phyloP scores from a whole-genome alignment of 148 eudicot genomes.

The Mesembryanthemum crystallinum region DNA sequence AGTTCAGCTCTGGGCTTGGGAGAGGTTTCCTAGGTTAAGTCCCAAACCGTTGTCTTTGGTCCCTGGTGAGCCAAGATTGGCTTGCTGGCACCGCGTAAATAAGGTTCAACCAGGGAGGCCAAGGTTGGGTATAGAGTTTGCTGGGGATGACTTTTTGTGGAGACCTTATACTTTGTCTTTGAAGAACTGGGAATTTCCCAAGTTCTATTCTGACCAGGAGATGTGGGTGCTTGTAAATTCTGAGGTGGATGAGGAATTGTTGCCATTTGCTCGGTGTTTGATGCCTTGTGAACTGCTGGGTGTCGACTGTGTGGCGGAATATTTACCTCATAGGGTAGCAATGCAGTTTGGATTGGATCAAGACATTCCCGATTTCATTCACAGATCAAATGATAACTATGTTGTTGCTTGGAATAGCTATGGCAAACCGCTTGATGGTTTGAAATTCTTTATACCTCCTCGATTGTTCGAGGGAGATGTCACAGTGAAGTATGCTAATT shows the following conservation, averaged over 20 bases:
- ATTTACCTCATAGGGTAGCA: constrained; percentile 41
- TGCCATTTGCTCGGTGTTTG: constrained; percentile 32
- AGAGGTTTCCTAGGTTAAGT: constrained; percentile 30
- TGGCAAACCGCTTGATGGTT: not conserved
- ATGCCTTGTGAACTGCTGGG: constrained; percentile 41
- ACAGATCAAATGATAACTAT: not conserved
- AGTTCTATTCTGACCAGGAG: constrained; percentile 24
- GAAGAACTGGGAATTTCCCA: constrained; percentile 15
- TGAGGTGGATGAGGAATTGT: constrained; percentile 5
- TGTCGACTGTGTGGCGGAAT: constrained; percentile 30
- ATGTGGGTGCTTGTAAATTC: constrained; percentile 19
- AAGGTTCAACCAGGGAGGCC: not conserved
- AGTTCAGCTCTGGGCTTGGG: constrained; percentile 51
- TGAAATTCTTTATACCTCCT: constrained; percentile 3
- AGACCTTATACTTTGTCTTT: constrained; percentile 28
- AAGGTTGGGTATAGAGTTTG: constrained; percentile 13
- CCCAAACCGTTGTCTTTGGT: constrained; percentile 13
- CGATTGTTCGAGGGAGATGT: constrained; percentile 7
- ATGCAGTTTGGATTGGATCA: constrained; percentile 57
- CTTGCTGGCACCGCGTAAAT: constrained; percentile 25
- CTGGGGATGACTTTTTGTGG: constrained; percentile 29
- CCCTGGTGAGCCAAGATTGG: constrained; percentile 15
- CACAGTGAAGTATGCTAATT: constrained; percentile 1
- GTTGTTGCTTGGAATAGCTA: not conserved
- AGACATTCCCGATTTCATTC: constrained; percentile 29